Percentiles rank a stretch among this genome's conserved stretches.
These are phyloP conservation scores for Salix purpurea DNA, from an alignment of 345 rosid genomes.

Conservation along the genomic window DNA sequence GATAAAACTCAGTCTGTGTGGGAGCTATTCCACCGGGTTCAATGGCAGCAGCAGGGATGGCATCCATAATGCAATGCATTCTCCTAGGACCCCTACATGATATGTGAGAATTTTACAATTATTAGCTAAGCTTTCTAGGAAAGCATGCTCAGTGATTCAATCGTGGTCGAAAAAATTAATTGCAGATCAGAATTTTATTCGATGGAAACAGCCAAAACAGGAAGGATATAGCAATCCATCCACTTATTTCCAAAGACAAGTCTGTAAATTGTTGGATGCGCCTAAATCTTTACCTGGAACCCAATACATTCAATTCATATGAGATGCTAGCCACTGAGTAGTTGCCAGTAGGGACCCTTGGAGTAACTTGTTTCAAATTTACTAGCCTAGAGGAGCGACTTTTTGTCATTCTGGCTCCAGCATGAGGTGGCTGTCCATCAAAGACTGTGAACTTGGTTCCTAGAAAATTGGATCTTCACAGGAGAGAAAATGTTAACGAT, in stretches of 20 bases:
- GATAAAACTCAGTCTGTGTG: slow-evolving; percentile 24
- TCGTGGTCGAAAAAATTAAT: neutral
- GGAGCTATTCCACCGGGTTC: slow-evolving; percentile 31
- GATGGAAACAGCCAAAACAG: neutral
- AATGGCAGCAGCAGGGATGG: slow-evolving; percentile 27
- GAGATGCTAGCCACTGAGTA: slow-evolving; percentile 27
- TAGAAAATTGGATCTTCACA: slow-evolving; percentile 28
- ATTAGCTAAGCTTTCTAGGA: neutral
- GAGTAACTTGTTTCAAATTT: slow-evolving; percentile 31
- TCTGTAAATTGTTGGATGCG: neutral
- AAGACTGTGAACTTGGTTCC: slow-evolving; percentile 34
- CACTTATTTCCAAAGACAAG: neutral
- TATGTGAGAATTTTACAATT: neutral
- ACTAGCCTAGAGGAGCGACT: slow-evolving; percentile 30
- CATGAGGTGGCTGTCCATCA: slow-evolving; percentile 34
- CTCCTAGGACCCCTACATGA: slow-evolving; percentile 31
- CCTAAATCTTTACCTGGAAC: slow-evolving; percentile 22
- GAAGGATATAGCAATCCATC: neutral
- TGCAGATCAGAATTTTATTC: neutral
- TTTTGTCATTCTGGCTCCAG: slow-evolving; percentile 29
- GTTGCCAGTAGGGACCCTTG: slow-evolving; percentile 32
- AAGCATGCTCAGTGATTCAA: neutral
- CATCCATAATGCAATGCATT: slow-evolving; percentile 34
- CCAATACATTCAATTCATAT: slow-evolving; percentile 32
- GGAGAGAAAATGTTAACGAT: neutral